Evolutionary conservation across 805 yeast genomes (phyloP).

Genomic region (Ogataea nakhonphanomensis): DNA sequence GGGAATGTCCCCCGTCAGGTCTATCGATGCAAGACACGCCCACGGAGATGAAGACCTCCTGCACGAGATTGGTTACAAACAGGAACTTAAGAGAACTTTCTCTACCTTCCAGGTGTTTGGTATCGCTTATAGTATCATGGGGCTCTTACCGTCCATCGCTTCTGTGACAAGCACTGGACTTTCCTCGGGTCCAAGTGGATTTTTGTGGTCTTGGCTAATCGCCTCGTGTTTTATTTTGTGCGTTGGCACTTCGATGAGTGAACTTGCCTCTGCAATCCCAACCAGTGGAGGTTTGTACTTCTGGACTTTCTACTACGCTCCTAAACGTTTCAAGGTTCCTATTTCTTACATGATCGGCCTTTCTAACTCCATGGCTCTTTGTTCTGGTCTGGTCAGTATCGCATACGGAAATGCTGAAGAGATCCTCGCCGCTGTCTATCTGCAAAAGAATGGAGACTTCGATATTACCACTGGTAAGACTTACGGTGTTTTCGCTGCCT

Average conservation of each 20-base stretch:
- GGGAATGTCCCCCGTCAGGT: constrained; percentile 25
- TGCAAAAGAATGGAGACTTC: constrained; percentile 50
- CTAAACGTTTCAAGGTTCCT: constrained; percentile 47
- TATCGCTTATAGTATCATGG: constrained; percentile 71
- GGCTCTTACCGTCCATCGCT: constrained; percentile 61
- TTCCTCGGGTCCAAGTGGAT: constrained; percentile 60
- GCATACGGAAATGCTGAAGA: constrained; percentile 66
- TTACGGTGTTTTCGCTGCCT: constrained; percentile 66
- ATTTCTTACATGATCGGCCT: constrained; percentile 63
- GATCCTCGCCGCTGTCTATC: constrained; percentile 53
- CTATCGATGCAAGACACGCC: constrained; percentile 28
- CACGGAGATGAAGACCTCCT: constrained; percentile 35
- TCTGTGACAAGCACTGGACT: constrained; percentile 52
- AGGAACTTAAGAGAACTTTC: constrained; percentile 60
- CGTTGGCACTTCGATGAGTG: constrained; percentile 63
- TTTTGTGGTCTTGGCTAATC: constrained; percentile 72
- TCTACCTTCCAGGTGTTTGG: constrained; percentile 65
- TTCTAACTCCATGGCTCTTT: constrained; percentile 62
- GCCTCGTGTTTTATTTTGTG: constrained; percentile 52
- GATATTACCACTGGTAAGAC: constrained; percentile 48
- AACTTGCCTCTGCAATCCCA: constrained; percentile 66
- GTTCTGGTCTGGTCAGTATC: constrained; percentile 65
- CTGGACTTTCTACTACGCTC: constrained; percentile 68
- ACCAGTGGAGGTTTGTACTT: constrained; percentile 74
- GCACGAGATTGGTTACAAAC: constrained; percentile 65